A percentile compares a stretch with the other conserved stretches of the same genome.
Evolutionary conservation across 805 yeast genomes (phyloP).

Genomic region (Debaryomyces prosopidis): DNA sequence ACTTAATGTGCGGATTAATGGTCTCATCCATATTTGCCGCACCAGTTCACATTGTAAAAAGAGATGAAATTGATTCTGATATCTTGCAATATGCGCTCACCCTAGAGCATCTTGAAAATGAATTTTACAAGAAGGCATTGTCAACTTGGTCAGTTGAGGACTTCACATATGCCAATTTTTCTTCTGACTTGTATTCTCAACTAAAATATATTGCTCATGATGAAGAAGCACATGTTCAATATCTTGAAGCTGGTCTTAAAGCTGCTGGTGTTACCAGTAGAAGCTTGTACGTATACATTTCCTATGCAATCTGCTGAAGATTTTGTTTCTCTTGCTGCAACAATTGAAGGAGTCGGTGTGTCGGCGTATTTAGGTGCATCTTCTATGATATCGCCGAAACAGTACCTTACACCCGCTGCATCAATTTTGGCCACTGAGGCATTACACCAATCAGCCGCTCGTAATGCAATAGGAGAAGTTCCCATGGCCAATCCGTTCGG

Average conservation of each 20-base stretch:
- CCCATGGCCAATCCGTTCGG: constrained; percentile 1
- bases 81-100: constrained; percentile 2
- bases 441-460: not conserved
- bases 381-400: not conserved
- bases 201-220: not conserved
- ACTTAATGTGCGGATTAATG: not conserved
- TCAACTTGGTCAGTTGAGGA: constrained; percentile 1
- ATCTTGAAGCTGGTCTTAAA: constrained; percentile 1
- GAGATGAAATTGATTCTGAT: constrained; percentile 1
- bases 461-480: not conserved
- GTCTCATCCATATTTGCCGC: not conserved
- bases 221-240: constrained; percentile 1
- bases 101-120: constrained; percentile 1
- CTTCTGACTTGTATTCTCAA: not conserved
- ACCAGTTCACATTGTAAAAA: not conserved
- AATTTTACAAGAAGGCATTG: not conserved
- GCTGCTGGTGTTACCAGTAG: not conserved
- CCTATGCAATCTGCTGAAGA: not conserved
- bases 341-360: constrained; percentile 1
- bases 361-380: not conserved
- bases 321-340: constrained; percentile 1
- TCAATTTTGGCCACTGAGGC: constrained; percentile 1
- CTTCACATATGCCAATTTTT: not conserved
- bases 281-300: not conserved
- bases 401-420: not conserved